Base-by-base conservation (phyloP, 176 grass and related monocot genomes). In the Pontederia crassipes region DNA sequence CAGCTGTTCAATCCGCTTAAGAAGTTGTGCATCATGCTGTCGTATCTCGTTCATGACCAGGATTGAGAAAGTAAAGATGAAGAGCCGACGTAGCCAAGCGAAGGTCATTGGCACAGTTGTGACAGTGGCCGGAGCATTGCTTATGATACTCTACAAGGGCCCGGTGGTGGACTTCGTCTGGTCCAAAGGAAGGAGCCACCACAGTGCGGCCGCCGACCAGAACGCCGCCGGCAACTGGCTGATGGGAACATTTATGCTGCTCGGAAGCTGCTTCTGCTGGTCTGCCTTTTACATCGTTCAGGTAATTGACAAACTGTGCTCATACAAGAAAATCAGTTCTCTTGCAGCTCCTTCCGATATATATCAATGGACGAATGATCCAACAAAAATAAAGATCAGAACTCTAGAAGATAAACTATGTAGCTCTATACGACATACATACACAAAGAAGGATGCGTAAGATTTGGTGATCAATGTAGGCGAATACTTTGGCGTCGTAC, bases 211-310 rank as follows among this genome's bases (percentile, higher is more conserved):
- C 28, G 59, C 61, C 17, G 55, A 15, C 14, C 68, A 77, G 45
- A 60, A 74, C 57, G 77, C 62, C 15, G 48, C 59, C 26, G 14
- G 60, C 8, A 76, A 78, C 71, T 95, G 85, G 82, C 71, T 95
- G 46, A 59, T 66, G 58, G 89, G 89, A 26, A 77, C 67, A 24
- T 67, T 95, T 51, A 86, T 95, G 89, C 75, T 95, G 17, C 8
- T 95, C 20, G 63, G 78, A 40, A 89, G 89, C 73, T 86, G 79
- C 74, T 89, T 89, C 73, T 83, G 82, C 51, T 89, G 85, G 89
- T 89, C 89, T 24, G 70, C 62, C 32, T 95, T 95, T 74, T 89
- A 89, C 76, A 61, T 95, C 16, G 59, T 95, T 18, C 89, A 95
- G 73, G 89, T 86, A 78, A 54, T 45, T n/a, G n/a, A n/a, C 2